These are phyloP conservation scores for Fomitopsis pinicola DNA, from an alignment of 1,284 basidiomycete species.

Conservation along the genomic window DNA sequence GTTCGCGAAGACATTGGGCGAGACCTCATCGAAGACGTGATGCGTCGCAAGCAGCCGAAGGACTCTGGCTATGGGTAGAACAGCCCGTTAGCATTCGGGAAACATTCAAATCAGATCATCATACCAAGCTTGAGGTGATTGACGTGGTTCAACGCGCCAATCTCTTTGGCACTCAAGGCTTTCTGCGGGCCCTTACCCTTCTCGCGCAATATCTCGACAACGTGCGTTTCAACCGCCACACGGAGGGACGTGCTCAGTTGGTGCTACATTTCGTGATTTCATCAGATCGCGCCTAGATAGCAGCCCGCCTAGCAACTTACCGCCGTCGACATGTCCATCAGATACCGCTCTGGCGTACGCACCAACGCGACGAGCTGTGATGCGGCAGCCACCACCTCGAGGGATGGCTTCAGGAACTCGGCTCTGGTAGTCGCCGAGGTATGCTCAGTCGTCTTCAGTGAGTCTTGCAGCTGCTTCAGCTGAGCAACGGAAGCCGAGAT, in stretches of 20 bases:
- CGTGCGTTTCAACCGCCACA: constrained; percentile 27
- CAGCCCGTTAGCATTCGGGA: background rate
- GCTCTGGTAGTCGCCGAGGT: constrained; percentile 5
- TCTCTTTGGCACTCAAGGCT: constrained; percentile 23
- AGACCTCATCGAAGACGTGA: constrained; percentile 25
- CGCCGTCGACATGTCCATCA: constrained; percentile 8
- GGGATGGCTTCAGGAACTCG: constrained; percentile 9
- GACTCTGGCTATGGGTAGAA: constrained; percentile 18
- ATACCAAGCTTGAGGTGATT: constrained; percentile 12
- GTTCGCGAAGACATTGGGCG: constrained; percentile 28
- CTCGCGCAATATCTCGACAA: constrained; percentile 33
- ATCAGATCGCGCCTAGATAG: background rate
- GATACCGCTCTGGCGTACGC: constrained; percentile 10
- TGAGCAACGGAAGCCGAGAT: constrained; percentile 8
- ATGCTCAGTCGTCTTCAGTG: constrained; percentile 7
- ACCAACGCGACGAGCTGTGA: constrained; percentile 15
- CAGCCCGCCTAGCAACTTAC: background rate
- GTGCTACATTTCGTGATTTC: constrained; percentile 2
- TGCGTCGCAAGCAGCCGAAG: constrained; percentile 25
- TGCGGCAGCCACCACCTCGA: constrained; percentile 15
- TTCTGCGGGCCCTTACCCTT: constrained; percentile 23
- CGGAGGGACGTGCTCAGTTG: constrained; percentile 20
- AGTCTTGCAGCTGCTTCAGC: constrained; percentile 8
- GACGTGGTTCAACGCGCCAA: constrained; percentile 15
- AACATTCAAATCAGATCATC: background rate